These are phyloP conservation scores for Sisymbrium irio DNA, from an alignment of 345 rosid species.

Conservation along the genomic window DNA sequence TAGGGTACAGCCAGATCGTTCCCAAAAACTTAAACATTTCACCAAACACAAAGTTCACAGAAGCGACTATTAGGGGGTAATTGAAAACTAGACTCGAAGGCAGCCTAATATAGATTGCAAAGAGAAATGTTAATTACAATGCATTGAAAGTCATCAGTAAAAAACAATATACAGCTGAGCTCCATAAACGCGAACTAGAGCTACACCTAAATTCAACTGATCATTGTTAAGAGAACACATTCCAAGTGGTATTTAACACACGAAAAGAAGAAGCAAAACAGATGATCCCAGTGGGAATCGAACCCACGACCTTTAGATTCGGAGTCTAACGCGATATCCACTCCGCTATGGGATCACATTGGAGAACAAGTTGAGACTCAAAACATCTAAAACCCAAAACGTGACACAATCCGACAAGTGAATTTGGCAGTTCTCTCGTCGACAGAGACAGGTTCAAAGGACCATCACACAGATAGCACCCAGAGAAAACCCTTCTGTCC, in stretches of 20 bases:
- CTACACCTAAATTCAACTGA: not conserved
- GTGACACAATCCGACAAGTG: constrained; percentile 33
- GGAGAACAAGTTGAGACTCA: not conserved
- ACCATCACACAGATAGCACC: constrained; percentile 18
- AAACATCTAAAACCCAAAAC: constrained; percentile 10
- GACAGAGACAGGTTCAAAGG: constrained; percentile 25
- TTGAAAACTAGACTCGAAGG: not conserved
- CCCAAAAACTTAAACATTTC: not conserved
- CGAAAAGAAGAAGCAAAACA: not conserved
- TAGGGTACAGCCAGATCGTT: not conserved
- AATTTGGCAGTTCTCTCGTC: constrained; percentile 20
- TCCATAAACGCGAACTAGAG: not conserved
- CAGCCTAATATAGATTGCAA: not conserved
- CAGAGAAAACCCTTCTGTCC: not conserved
- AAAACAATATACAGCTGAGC: not conserved
- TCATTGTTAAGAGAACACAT: not conserved
- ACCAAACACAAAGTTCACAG: not conserved
- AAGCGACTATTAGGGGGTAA: not conserved
- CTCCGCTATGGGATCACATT: constrained; percentile 94
- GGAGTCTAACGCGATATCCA: constrained; percentile 99
- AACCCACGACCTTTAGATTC: constrained; percentile 99
- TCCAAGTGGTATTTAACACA: not conserved
- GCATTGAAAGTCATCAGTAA: not conserved
- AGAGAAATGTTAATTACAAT: not conserved
- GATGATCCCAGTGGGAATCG: constrained; percentile 97